phyloP scores from a whole-genome alignment of 2,329 filamentous ascomycete species.

The Incumbomyces delicatus region DNA sequence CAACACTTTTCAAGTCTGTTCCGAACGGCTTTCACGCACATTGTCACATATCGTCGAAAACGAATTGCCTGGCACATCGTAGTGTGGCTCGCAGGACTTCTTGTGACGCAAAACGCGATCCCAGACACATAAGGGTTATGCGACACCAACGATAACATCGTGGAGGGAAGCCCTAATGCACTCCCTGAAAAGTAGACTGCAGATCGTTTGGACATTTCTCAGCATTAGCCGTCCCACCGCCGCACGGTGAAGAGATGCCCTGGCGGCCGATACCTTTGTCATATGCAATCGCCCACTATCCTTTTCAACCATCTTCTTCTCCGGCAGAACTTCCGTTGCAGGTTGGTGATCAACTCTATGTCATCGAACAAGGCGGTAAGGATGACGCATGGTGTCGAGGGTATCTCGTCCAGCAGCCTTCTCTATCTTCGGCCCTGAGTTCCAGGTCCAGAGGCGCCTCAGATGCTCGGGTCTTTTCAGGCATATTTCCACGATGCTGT shows the following conservation, averaged over 20 bases:
- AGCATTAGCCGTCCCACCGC: not conserved
- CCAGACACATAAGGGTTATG: not conserved
- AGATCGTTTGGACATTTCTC: slow-evolving; percentile 3
- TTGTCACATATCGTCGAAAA: no score
- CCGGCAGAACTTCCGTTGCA: slow-evolving; percentile 90
- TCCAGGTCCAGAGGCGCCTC: slow-evolving; percentile 85
- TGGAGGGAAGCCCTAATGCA: slow-evolving; percentile 1
- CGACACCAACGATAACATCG: slow-evolving; percentile 2
- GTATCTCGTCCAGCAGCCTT: slow-evolving; percentile 89
- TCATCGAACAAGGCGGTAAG: slow-evolving; percentile 83
- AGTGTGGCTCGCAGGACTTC: no score
- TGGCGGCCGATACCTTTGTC: slow-evolving; percentile 97
- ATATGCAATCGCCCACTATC: slow-evolving; percentile 93
- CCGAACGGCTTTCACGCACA: no score
- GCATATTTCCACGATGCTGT: slow-evolving; percentile 89
- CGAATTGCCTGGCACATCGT: no score
- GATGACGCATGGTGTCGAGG: slow-evolving; percentile 89
- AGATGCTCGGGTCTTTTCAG: slow-evolving; percentile 94
- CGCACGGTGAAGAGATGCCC: slow-evolving; percentile 53
- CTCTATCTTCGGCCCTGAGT: slow-evolving; percentile 81
- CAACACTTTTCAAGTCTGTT: no score
- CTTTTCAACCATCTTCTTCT: slow-evolving; percentile 68
- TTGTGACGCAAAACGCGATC: no score
- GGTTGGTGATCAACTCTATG: slow-evolving; percentile 96
- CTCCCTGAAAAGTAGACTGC: not conserved